Conservation (phyloP, 352 stramenopile genomes). For the Paralagenidium karlingii region DNA sequence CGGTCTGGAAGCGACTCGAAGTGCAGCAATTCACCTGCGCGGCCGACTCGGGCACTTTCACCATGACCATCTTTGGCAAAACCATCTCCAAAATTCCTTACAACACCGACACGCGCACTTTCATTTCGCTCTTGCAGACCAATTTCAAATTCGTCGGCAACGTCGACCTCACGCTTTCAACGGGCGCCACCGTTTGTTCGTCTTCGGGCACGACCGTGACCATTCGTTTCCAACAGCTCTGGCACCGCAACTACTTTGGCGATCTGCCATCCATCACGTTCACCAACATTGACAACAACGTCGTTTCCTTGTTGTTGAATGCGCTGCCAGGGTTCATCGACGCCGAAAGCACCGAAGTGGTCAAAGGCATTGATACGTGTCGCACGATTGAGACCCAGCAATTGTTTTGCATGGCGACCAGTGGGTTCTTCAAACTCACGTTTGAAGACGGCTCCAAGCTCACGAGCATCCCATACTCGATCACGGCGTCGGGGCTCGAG, state of each 20-base stretch:
- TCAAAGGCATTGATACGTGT: constrained; percentile 63
- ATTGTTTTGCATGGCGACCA: constrained; percentile 45
- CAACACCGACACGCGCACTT: constrained; percentile 42
- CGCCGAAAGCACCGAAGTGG: constrained; percentile 39
- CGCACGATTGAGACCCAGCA: constrained; percentile 43
- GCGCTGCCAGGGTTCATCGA: constrained; percentile 46
- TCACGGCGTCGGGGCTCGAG: constrained; percentile 22
- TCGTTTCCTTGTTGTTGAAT: constrained; percentile 27
- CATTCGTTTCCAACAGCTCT: constrained; percentile 35
- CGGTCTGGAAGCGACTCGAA: constrained; percentile 44
- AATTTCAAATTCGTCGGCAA: constrained; percentile 31
- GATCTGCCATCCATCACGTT: constrained; percentile 54
- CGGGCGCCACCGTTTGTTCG: constrained; percentile 26
- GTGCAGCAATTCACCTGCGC: constrained; percentile 73
- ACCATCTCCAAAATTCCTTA: constrained; percentile 44
- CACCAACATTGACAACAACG: constrained; percentile 37
- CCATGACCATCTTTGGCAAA: constrained; percentile 35
- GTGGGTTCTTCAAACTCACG: constrained; percentile 49
- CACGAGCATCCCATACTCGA: constrained; percentile 23
- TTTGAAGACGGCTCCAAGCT: constrained; percentile 45
- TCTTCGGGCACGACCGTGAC: constrained; percentile 44
- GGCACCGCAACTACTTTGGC: constrained; percentile 29
- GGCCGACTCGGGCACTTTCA: constrained; percentile 38
- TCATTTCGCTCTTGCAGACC: constrained; percentile 18
- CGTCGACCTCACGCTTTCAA: constrained; percentile 30